Conservation (phyloP, 2,329 filamentous ascomycete genomes). For the Aspergillus pseudotamarii region DNA sequence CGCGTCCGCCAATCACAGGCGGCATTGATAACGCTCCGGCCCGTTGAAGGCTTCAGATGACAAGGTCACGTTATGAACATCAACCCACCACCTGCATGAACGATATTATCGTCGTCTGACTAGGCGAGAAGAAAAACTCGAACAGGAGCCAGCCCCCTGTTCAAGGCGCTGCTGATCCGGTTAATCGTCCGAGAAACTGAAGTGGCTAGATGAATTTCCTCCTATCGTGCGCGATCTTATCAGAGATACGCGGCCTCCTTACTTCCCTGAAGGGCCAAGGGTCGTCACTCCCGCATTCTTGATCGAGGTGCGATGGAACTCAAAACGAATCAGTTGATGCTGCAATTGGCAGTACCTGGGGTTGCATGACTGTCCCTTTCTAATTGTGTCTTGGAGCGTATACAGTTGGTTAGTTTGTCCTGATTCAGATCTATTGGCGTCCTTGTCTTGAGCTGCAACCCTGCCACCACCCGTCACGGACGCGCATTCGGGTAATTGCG, state of each 20-base stretch:
- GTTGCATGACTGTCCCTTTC: background rate
- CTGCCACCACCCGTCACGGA: background rate
- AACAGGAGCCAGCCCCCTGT: conserved; percentile 2
- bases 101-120: background rate
- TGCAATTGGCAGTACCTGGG: background rate
- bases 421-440: background rate
- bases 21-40: background rate
- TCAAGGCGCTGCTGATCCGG: conserved; percentile 6
- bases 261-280: conserved; percentile 2
- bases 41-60: background rate
- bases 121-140: background rate
- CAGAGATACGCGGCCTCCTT: conserved; percentile 14
- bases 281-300: conserved; percentile 9
- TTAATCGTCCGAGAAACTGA: conserved; percentile 8
- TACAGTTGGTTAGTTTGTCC: background rate
- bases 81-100: conserved; percentile 1
- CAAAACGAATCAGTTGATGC: background rate
- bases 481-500: background rate
- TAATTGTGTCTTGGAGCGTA: background rate
- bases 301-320: conserved; percentile 8
- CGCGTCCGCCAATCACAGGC: conserved; percentile 31
- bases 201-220: conserved; percentile 10
- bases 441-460: background rate
- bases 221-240: conserved; percentile 22
- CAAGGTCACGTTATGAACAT: background rate